phyloP scores from a whole-genome alignment of 2,329 filamentous ascomycete species.

The Aspergillus sclerotialis region DNA sequence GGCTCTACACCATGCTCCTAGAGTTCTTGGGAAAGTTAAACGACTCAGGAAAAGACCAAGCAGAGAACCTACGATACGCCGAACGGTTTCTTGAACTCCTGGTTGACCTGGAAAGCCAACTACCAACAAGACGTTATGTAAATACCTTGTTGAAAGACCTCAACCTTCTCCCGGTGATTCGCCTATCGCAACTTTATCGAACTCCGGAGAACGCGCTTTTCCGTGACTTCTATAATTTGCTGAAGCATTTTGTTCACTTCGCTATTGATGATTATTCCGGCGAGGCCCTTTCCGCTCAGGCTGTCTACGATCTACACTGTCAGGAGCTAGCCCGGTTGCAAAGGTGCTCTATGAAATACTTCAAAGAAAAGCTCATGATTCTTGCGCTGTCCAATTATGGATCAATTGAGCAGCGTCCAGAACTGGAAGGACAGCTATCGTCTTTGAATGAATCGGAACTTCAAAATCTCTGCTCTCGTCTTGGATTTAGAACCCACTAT shows the following conservation, averaged over 20 bases:
- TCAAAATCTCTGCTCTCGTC: conserved; percentile 56
- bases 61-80: conserved; percentile 70
- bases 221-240: conserved; percentile 70
- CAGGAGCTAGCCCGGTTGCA: conserved; percentile 71
- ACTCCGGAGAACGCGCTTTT: conserved; percentile 69
- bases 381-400: conserved; percentile 88
- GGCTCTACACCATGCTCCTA: conserved; percentile 79
- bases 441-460: conserved; percentile 70
- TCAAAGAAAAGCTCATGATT: conserved; percentile 85
- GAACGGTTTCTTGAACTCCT: conserved; percentile 91
- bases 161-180: conserved; percentile 70
- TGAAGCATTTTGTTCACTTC: conserved; percentile 82
- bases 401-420: conserved; percentile 71
- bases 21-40: conserved; percentile 76
- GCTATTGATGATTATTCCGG: conserved; percentile 88
- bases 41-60: conserved; percentile 30
- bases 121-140: conserved; percentile 89
- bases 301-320: conserved; percentile 76
- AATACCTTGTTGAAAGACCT: conserved; percentile 82
- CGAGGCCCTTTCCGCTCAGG: conserved; percentile 61
- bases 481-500: conserved; percentile 78
- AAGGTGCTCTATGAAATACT: conserved; percentile 67
- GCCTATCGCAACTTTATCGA: conserved; percentile 69
- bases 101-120: conserved; percentile 82
- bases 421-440: conserved; percentile 69